phyloP scores from a whole-genome alignment of 345 rosid genomes.

The Gossypium ekmanianum region DNA sequence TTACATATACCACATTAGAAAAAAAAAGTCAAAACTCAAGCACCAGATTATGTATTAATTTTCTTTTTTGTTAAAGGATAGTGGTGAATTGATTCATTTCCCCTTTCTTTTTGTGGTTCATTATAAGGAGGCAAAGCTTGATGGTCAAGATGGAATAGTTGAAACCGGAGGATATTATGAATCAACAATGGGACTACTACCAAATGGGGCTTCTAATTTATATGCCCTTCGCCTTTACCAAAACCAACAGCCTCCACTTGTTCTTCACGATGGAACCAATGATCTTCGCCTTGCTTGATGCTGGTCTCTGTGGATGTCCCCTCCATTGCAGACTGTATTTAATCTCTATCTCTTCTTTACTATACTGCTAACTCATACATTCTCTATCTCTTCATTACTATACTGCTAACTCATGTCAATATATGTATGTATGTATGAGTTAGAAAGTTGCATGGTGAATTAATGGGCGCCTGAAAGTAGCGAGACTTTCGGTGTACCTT shows the following conservation, averaged over 20 bases:
- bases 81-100: neutral
- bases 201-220: constrained; percentile 31
- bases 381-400: neutral
- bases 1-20: no score
- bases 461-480: neutral
- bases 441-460: neutral
- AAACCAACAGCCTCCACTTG: constrained; percentile 13
- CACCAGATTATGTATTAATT: no score
- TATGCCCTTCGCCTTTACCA: constrained; percentile 38
- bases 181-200: constrained; percentile 28
- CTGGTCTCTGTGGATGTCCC: neutral
- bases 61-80: neutral
- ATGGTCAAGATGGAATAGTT: constrained; percentile 30
- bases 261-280: constrained; percentile 24
- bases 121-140: constrained; percentile 36
- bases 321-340: neutral
- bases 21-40: no score
- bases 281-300: constrained; percentile 41
- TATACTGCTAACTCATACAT: neutral
- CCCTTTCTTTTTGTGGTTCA: neutral
- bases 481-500: neutral
- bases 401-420: neutral
- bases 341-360: neutral
- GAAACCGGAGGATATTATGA: constrained; percentile 38
- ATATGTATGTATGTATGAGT: neutral